These are phyloP conservation scores for Digitaria exilis DNA, from an alignment of 202 grass and related monocot genomes.

Conservation along the genomic window DNA sequence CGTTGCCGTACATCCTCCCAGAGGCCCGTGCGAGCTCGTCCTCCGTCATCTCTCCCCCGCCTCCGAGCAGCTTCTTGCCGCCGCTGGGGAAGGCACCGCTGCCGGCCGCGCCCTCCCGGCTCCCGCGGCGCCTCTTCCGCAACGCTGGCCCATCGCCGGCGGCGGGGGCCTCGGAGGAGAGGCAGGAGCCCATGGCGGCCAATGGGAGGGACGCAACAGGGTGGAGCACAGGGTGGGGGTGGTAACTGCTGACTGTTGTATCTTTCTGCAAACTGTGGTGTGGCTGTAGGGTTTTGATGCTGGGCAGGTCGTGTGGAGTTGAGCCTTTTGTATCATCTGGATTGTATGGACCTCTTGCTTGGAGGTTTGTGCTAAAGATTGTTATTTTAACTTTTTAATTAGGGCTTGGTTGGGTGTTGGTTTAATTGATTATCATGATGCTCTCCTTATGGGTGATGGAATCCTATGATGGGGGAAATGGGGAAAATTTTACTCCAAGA, in stretches of 20 bases:
- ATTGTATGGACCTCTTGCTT: constrained; percentile 40
- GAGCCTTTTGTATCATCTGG: constrained; percentile 28
- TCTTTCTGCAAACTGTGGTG: constrained; percentile 39
- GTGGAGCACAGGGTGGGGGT: constrained; percentile 44
- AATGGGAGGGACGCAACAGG: constrained; percentile 52
- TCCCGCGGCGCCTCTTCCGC: constrained; percentile 48
- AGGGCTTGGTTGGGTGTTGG: constrained; percentile 42
- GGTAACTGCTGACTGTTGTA: constrained; percentile 26
- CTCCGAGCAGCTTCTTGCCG: constrained; percentile 25
- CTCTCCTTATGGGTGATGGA: constrained; percentile 29
- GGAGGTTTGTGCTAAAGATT: constrained; percentile 36
- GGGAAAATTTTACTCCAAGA: constrained; percentile 30
- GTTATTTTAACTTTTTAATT: constrained; percentile 5
- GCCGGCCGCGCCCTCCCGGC: constrained; percentile 5
- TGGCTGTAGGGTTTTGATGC: constrained; percentile 53
- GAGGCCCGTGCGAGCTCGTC: constrained; percentile 65
- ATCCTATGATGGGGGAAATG: constrained; percentile 43
- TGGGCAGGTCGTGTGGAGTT: constrained; percentile 36
- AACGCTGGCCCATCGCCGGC: constrained; percentile 33
- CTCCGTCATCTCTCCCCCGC: constrained; percentile 55
- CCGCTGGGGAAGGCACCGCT: constrained; percentile 26
- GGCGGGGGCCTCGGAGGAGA: constrained; percentile 60
- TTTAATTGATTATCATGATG: constrained; percentile 49
- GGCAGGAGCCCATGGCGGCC: constrained; percentile 76
- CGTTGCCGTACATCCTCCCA: constrained; percentile 79